Base-by-base conservation (phyloP, 352 stramenopile genomes). In the Phytophthora macrochlamydospora region DNA sequence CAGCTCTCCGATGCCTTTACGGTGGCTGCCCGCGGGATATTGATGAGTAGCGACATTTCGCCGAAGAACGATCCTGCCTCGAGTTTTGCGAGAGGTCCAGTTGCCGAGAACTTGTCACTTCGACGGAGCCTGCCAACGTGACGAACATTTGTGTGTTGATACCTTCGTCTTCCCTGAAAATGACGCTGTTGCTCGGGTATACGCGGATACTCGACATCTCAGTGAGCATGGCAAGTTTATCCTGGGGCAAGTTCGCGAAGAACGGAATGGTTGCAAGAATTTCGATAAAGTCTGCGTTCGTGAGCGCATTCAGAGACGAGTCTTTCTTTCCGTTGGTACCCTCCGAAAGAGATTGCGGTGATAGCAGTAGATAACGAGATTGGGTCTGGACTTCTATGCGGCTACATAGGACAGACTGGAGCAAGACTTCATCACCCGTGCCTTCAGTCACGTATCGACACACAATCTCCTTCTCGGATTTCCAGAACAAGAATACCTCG, bases 81-180 rank as follows among this genome's bases (percentile, higher is more conserved):
- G 0, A 93, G 69, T 7, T 65, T 89, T 9, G 85, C 85, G n/a
- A 93, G 67, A 1, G 81, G 78, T 0, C 63, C 68, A 3, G 62
- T 55, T 1, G 78, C 66, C 81, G 73, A 1, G 83, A 85, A 46
- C 81, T 91, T 7, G 73, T 91, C 2, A 92, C 85, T 46, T 92
- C 78, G 1, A 93, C 65, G 8, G 71, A 72, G 0, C 83, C 85
- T 3, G 83, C 80, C 2, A 93, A 64, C 12, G 82, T 93, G 24
- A 93, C 77, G 56, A 89, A 93, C 81, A 93, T 90, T 63, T 93
- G 83, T 28, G 80, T 90, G 59, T 77, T 91, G 60, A 92, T 78
- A 46, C 82, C 82, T 56, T 93, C 85, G 55, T 92, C 85, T 66
- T 93, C 85, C 7, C 77, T 69, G 55, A 93, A 91, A 32, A 92